Percentiles rank a stretch among this genome's conserved stretches.
Conservation (phyloP, 1,284 basidiomycete species). For the Retiboletus fuscus region DNA sequence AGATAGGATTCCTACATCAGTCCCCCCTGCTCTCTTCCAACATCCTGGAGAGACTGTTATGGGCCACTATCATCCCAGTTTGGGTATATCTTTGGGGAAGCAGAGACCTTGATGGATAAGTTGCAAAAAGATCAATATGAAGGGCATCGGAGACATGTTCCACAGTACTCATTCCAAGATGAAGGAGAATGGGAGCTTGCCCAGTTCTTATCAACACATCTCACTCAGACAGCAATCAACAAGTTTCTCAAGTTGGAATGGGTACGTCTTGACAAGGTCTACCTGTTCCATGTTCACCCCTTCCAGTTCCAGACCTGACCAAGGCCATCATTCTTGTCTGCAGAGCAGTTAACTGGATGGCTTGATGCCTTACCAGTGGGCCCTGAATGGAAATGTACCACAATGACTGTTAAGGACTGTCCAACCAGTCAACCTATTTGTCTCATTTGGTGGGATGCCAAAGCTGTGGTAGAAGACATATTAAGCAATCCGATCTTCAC, state of each 20-base stretch:
- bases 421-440: not conserved
- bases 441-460: not conserved
- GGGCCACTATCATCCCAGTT: not conserved
- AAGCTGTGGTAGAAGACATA: not conserved
- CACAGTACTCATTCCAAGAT: not conserved
- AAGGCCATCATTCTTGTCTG: not conserved
- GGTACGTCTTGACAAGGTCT: not conserved
- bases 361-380: not conserved
- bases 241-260: not conserved
- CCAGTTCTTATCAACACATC: not conserved
- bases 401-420: not conserved
- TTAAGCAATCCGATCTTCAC: not conserved
- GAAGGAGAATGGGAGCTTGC: constrained; percentile 8
- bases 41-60: not conserved
- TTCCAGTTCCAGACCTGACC: not conserved
- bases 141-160: not conserved
- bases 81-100: not conserved
- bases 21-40: not conserved
- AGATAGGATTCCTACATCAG: not conserved
- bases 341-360: not conserved
- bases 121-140: not conserved
- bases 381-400: not conserved
- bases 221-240: not conserved
- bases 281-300: not conserved
- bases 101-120: not conserved